A percentile compares a stretch with the other conserved stretches of the same genome.
phyloP scores from a whole-genome alignment of 768 basidiomycete genomes.

The Scleroderma citrinum region DNA sequence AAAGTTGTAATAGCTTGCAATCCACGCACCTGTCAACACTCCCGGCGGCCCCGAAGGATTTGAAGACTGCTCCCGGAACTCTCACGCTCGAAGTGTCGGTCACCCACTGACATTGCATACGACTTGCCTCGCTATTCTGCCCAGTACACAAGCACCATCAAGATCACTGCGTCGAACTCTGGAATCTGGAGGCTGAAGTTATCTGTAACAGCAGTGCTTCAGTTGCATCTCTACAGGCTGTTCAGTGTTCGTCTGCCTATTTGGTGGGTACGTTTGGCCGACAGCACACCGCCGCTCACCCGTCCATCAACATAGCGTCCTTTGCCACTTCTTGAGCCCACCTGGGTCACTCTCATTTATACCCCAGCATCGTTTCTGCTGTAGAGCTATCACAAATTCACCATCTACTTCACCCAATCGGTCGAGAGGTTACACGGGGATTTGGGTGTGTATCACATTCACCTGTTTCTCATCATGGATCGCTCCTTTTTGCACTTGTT shows the following conservation, averaged over 20 bases:
- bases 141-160: not conserved
- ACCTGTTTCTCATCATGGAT: no score
- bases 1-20: no score
- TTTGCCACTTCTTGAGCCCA: no score
- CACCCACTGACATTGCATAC: no score
- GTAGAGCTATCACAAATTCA: no score
- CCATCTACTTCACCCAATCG: not conserved
- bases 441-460: not conserved
- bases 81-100: constrained; percentile 4
- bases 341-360: no score
- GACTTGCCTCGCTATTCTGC: not conserved
- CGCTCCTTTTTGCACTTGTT: not conserved
- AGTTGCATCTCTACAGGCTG: not conserved
- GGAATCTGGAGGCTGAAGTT: not conserved
- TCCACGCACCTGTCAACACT: no score
- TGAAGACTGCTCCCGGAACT: not conserved
- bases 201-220: not conserved
- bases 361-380: no score
- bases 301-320: not conserved
- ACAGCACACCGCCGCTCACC: not conserved
- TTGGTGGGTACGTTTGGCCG: no score
- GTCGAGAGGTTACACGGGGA: not conserved
- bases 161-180: not conserved
- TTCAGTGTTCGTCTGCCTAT: not conserved
- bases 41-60: not conserved